Evolutionary conservation across 2,329 filamentous ascomycete genomes (phyloP).

Genomic region (Aspergillus pseudoglaucus): DNA sequence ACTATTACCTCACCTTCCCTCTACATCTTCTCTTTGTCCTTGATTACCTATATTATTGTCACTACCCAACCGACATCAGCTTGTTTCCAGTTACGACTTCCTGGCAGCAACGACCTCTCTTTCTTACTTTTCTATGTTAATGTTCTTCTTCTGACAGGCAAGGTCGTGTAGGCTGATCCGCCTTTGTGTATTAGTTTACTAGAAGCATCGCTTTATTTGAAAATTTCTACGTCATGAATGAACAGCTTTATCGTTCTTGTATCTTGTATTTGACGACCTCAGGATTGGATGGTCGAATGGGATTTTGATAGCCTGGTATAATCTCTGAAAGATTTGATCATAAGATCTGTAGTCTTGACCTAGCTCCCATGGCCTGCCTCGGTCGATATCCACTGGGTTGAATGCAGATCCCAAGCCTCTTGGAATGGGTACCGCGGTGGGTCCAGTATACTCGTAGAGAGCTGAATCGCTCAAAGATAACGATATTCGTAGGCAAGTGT

Average conservation of each 20-base stretch:
- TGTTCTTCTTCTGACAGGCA: constrained; percentile 16
- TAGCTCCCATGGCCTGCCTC: no score
- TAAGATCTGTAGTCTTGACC: no score
- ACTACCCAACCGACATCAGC: background rate
- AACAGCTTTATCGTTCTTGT: constrained; percentile 4
- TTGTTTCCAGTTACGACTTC: constrained; percentile 19
- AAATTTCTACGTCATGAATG: constrained; percentile 18
- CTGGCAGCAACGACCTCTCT: constrained; percentile 14
- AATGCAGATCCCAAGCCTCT: no score
- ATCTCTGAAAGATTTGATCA: no score
- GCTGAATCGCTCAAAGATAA: no score
- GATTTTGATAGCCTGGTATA: no score
- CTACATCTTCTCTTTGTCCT: constrained; percentile 1
- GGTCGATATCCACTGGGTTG: no score
- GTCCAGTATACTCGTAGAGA: no score
- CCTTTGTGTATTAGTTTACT: constrained; percentile 24
- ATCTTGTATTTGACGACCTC: no score
- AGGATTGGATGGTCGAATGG: no score
- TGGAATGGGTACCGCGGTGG: no score
- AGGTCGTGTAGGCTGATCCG: constrained; percentile 13
- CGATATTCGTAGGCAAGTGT: no score
- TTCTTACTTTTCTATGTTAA: constrained; percentile 15
- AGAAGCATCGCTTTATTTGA: constrained; percentile 16
- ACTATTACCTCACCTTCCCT: constrained; percentile 10
- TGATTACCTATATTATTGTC: constrained; percentile 4